Conservation (phyloP, 305 asterid genomes). For the Andrographis paniculata region DNA sequence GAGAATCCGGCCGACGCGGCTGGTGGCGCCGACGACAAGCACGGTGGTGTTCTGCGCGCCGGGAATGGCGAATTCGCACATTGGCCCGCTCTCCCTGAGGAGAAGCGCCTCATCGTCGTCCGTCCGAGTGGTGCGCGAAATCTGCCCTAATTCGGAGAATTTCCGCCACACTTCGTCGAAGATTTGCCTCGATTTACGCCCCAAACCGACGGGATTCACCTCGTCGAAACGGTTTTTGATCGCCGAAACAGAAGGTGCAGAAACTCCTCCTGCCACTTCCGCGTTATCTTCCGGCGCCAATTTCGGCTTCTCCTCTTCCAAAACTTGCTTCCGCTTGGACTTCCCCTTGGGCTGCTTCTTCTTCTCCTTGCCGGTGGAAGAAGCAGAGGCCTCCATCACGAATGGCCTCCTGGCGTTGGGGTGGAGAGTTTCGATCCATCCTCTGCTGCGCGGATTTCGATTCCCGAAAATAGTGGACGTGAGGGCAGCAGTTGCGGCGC, state of each 20-base stretch:
- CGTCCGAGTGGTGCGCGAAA: conserved; percentile 57
- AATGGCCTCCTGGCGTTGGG: conserved; percentile 22
- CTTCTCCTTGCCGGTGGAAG: conserved; percentile 38
- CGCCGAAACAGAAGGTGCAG: conserved; percentile 45
- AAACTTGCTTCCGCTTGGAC: conserved; percentile 32
- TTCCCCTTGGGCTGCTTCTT: conserved; percentile 29
- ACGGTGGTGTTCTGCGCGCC: conserved; percentile 97
- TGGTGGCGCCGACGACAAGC: conserved; percentile 92
- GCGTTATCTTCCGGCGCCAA: conserved; percentile 19
- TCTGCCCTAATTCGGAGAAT: conserved; percentile 86
- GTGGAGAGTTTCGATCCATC: conserved; percentile 30
- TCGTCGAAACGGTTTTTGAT: conserved; percentile 66
- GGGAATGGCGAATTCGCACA: conserved; percentile 91
- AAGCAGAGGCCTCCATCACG: conserved; percentile 33
- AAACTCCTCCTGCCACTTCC: conserved; percentile 11
- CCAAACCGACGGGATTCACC: conserved; percentile 90
- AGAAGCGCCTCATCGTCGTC: conserved; percentile 59
- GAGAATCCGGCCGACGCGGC: conserved; percentile 91
- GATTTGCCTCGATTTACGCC: conserved; percentile 76
- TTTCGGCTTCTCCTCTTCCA: conserved; percentile 18
- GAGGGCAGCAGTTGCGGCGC: conserved; percentile 41
- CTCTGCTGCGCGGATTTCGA: conserved; percentile 28
- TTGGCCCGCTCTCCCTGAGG: conserved; percentile 80
- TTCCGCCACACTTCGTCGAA: conserved; percentile 95
- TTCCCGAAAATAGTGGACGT: conserved; percentile 42